These are phyloP conservation scores for Durusdinium trenchii DNA, from an alignment of 73 alveolate genomes.

Conservation along the genomic window DNA sequence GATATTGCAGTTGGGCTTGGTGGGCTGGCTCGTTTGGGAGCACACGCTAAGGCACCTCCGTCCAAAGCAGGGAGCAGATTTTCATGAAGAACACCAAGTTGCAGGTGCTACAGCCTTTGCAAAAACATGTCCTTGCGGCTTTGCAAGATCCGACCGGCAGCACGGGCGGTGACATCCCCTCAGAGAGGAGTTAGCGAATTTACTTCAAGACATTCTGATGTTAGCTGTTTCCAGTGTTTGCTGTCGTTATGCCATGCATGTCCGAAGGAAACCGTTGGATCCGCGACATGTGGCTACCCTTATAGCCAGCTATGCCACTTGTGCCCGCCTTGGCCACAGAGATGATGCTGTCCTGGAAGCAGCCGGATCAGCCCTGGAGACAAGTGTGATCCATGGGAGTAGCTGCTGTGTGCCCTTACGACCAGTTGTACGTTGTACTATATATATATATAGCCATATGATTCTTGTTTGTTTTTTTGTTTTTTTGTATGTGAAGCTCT, in stretches of 20 bases:
- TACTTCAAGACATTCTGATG: background rate
- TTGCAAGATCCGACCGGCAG: slow-evolving; percentile 3
- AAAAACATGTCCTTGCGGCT: background rate
- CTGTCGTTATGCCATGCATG: background rate
- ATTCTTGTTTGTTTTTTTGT: background rate
- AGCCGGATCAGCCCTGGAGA: slow-evolving; percentile 65
- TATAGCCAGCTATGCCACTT: slow-evolving; percentile 63
- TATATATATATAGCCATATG: background rate
- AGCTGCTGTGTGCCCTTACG: background rate
- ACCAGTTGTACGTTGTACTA: background rate
- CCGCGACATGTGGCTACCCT: slow-evolving; percentile 85
- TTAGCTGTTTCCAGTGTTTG: background rate
- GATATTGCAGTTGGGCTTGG: slow-evolving; percentile 62
- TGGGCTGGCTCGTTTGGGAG: slow-evolving; percentile 52
- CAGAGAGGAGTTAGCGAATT: background rate
- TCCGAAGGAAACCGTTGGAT: background rate
- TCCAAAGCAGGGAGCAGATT: background rate
- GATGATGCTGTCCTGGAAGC: slow-evolving; percentile 74
- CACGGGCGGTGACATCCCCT: background rate
- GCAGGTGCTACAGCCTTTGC: background rate
- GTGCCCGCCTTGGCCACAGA: slow-evolving; percentile 60
- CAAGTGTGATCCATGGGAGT: background rate
- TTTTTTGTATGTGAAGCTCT: background rate
- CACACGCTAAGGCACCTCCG: background rate
- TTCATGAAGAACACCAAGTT: background rate